Base-by-base conservation (phyloP, 768 basidiomycete genomes). In the Cystofilobasidium ferigula region DNA sequence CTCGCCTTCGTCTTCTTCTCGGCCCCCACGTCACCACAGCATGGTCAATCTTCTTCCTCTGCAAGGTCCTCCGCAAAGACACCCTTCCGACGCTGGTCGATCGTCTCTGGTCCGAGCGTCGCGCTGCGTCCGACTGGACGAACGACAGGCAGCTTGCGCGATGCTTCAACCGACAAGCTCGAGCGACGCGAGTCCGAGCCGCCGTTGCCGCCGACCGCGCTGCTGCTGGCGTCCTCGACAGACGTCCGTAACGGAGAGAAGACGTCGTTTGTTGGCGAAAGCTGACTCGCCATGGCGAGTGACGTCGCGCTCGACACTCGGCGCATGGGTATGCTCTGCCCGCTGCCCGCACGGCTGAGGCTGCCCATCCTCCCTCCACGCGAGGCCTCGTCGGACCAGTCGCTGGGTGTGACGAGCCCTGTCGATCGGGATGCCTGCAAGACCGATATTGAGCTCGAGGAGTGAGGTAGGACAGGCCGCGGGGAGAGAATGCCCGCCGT, bases 401-500 rank as follows among this genome's bases (percentile, higher is more conserved):
- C 45, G 42, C 13, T 22, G 10, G 30, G 32, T 20, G 61, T 0
- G 22, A 13, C 28, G 18, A 64, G 40, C 51, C 20, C 24, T 8
- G 30, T 43, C 26, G 32, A 47, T 34, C 45, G 38, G 56, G 57
- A 43, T 42, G 16, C 30, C 28, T 42, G 36, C n/a, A n/a, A 7
- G 18, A 54, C 51, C 30, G 45, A 48, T 0, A 48, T 20, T 10
- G 61, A 62, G 4, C 34, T 34, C 5, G 48, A 24, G 24, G n/a
- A 4, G 16, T 35, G 24, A 16, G 47, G 20, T 24, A 63, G 14
- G 36, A 34, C 24, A 3, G 62, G 62, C 4, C 62, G 48, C 1
- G 62, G 36, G n/a, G 62, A 54, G 48, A 63, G 53, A 26, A 63
- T 30, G 40, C 62, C 62, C 48, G 54, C 62, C 0, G 62, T 63